These are phyloP conservation scores for sunflower (Helianthus annuus) DNA, from an alignment of 129 eudicot species.

Conservation along the genomic window DNA sequence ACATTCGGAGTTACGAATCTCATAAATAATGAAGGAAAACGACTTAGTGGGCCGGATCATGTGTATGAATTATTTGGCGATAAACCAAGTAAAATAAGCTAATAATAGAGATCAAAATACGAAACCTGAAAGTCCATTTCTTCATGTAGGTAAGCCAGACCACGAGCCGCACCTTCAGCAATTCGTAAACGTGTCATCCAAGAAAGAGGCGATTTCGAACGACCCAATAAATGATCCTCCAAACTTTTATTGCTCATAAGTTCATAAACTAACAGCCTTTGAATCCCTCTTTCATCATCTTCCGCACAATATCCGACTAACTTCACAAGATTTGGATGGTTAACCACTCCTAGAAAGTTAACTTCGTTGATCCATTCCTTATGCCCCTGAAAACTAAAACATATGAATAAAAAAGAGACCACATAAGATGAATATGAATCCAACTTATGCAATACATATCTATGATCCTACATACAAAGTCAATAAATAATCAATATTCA, in stretches of 20 bases:
- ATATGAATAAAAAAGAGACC: slow-evolving; percentile 33
- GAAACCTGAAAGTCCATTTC: slow-evolving; percentile 98
- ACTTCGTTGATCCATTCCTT: slow-evolving; percentile 97
- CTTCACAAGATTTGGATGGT: slow-evolving; percentile 89
- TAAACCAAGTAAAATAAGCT: neutral
- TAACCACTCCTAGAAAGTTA: slow-evolving; percentile 74
- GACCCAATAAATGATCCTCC: slow-evolving; percentile 74
- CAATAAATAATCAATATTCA: neutral
- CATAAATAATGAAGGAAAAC: too few species aligned
- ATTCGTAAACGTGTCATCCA: slow-evolving; percentile 74
- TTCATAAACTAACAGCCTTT: slow-evolving; percentile 83
- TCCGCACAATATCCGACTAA: slow-evolving; percentile 92
- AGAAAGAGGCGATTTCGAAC: slow-evolving; percentile 60
- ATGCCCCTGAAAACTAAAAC: slow-evolving; percentile 93
- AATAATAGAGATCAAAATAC: neutral
- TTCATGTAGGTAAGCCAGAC: slow-evolving; percentile 87
- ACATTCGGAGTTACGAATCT: too few species aligned
- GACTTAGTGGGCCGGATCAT: too few species aligned
- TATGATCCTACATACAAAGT: neutral
- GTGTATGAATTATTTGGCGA: neutral
- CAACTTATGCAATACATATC: neutral
- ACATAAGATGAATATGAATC: slow-evolving; percentile 28
- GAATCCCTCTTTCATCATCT: slow-evolving; percentile 95
- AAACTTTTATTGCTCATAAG: slow-evolving; percentile 83
- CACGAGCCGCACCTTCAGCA: slow-evolving; percentile 94